These are phyloP conservation scores for Glycine tomentella DNA, from an alignment of 306 rosid genomes.

Conservation along the genomic window DNA sequence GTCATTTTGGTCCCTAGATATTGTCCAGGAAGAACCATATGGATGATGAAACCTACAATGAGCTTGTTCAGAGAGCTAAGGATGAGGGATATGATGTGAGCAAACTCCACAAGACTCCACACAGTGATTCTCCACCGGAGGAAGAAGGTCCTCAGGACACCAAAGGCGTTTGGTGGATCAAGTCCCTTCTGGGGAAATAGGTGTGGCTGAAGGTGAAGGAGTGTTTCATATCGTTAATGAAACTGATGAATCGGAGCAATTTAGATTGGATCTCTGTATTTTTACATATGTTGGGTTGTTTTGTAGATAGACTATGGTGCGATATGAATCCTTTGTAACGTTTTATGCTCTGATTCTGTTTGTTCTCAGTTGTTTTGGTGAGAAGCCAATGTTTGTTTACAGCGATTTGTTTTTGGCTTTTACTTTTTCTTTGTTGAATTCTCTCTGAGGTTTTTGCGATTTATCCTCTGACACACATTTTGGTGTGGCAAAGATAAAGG, in stretches of 20 bases:
- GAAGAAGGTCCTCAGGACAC: constrained; percentile 68
- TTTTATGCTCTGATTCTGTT: constrained; percentile 38
- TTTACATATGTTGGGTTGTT: constrained; percentile 33
- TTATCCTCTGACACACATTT: neutral
- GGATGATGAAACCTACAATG: constrained; percentile 68
- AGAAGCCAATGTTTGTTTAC: constrained; percentile 15
- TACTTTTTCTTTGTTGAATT: constrained; percentile 16
- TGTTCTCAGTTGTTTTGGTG: constrained; percentile 7
- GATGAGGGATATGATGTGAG: constrained; percentile 81
- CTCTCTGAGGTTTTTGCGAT: neutral
- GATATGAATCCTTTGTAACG: constrained; percentile 21
- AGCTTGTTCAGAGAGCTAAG: constrained; percentile 68
- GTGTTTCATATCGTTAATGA: constrained; percentile 35
- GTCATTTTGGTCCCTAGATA: constrained; percentile 54
- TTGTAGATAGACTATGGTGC: constrained; percentile 36
- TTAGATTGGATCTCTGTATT: constrained; percentile 40
- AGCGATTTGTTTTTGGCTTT: neutral
- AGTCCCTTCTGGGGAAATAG: constrained; percentile 70
- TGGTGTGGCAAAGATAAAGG: neutral
- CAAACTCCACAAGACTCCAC: constrained; percentile 89
- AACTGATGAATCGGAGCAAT: constrained; percentile 18
- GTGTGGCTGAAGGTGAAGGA: neutral
- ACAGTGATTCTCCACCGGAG: constrained; percentile 72
- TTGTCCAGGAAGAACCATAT: constrained; percentile 64
- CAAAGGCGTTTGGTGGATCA: constrained; percentile 85